Evolutionary conservation across 768 basidiomycete genomes (phyloP).

Genomic region (Trametes meyenii): DNA sequence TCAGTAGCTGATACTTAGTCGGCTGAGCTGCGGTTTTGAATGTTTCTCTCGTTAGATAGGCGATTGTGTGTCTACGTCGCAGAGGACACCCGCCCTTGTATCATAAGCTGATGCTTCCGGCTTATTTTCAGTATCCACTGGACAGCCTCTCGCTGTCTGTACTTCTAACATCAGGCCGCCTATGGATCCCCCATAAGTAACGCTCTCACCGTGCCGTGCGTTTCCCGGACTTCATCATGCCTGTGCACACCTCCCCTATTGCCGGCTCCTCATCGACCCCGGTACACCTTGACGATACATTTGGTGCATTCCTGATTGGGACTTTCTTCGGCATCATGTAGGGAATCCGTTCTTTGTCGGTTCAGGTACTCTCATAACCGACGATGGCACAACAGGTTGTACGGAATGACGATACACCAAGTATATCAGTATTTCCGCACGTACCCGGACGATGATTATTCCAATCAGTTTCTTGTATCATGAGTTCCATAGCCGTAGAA

Average conservation of each 20-base stretch:
- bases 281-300: slow-evolving; percentile 2
- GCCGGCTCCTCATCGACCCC: not conserved
- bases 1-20: no score
- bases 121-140: not conserved
- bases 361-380: not conserved
- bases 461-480: not conserved
- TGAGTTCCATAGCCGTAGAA: no score
- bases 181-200: no score
- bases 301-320: slow-evolving; percentile 11
- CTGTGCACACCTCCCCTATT: not conserved
- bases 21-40: not conserved
- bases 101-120: not conserved
- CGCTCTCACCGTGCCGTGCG: no score
- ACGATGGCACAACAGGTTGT: not conserved
- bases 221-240: no score
- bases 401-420: slow-evolving; percentile 11
- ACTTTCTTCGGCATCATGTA: slow-evolving; percentile 11
- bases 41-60: not conserved
- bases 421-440: slow-evolving; percentile 8
- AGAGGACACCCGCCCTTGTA: not conserved
- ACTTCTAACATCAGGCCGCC: no score
- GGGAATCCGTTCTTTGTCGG: no score
- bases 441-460: not conserved
- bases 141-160: no score
- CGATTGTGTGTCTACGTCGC: not conserved